Evolutionary conservation across 768 basidiomycete species (phyloP).

Genomic region (Auricularia sp.): DNA sequence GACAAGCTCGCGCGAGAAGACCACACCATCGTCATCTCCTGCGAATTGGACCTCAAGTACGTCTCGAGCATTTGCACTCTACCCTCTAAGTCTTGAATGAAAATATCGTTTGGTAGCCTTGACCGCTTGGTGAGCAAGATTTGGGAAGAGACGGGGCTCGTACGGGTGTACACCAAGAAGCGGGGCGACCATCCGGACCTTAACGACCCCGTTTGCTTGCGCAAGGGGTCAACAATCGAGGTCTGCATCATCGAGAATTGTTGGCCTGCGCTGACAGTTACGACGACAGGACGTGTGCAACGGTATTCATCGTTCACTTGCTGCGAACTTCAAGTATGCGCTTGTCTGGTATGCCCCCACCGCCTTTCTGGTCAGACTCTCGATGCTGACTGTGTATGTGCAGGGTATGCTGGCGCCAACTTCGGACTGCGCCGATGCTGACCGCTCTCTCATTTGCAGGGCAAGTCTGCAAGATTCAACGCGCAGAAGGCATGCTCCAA

Average conservation of each 20-base stretch:
- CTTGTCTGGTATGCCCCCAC: slow-evolving; percentile 67
- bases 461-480: slow-evolving; percentile 27
- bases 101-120: slow-evolving; percentile 10
- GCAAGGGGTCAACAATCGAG: slow-evolving; percentile 90
- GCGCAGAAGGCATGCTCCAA: slow-evolving; percentile 57
- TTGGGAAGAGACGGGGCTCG: slow-evolving; percentile 68
- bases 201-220: slow-evolving; percentile 79
- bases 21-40: slow-evolving; percentile 88
- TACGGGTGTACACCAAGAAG: slow-evolving; percentile 96
- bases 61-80: slow-evolving; percentile 11
- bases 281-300: slow-evolving; percentile 68
- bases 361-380: too few species aligned
- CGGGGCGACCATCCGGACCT: slow-evolving; percentile 91
- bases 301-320: slow-evolving; percentile 83
- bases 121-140: neutral
- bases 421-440: slow-evolving; percentile 7
- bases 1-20: slow-evolving; percentile 76
- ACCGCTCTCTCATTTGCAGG: slow-evolving; percentile 14
- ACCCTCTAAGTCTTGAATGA: neutral
- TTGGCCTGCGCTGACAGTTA: neutral
- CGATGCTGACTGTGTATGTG: neutral
- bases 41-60: slow-evolving; percentile 88
- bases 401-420: neutral
- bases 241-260: slow-evolving; percentile 24
- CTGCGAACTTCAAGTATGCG: slow-evolving; percentile 86